Base-by-base conservation (phyloP, 306 rosid species). In the Quercus ilex region DNA sequence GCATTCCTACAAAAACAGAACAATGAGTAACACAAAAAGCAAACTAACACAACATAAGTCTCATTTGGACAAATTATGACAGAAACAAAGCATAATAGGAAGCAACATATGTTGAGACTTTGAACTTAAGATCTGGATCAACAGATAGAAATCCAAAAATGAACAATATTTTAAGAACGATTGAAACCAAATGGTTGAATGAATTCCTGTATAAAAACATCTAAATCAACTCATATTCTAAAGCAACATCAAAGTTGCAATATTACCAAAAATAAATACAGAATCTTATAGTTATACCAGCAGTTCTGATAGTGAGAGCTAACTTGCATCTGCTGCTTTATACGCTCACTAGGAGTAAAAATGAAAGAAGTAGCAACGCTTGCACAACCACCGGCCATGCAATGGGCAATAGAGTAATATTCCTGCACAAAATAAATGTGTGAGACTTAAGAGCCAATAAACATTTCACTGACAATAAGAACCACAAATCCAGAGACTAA, bases 241-340 rank as follows among this genome's bases (percentile, higher is more conserved):
- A 59, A 41, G 76, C 65, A 71, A 60, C 56, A 70, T 58, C 69
- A 64, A 55, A 30, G 60, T 64, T 18, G 68, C 67, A 31, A 71
- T n/a, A 86, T 43, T 62, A 77, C 58, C 69, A 69, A 49, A 72
- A 76, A 76, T 30, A 26, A 49, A 73, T 57, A 35, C 78, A 89
- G 68, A 82, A 84, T 69, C 72, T 58, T 67, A 76, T 59, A 74
- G 70, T 74, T 78, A 83, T 91, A 95, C 99, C 98, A 95, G 91
- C 96, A 95, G 88, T 89, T 95, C 74, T 84, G 86, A 81, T 92
- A 95, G 82, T 86, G 94, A 28, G 92, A 82, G 28, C 96, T 83
- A 79, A 95, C 93, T 92, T 95, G 99, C 99, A 95, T 91, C 92
- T 93, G 99, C 91, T 91, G 99, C 89, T 95, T 95, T 90, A 95